Evolutionary conservation across 2,329 filamentous ascomycete genomes (phyloP).

Genomic region (Neurospora sp.): DNA sequence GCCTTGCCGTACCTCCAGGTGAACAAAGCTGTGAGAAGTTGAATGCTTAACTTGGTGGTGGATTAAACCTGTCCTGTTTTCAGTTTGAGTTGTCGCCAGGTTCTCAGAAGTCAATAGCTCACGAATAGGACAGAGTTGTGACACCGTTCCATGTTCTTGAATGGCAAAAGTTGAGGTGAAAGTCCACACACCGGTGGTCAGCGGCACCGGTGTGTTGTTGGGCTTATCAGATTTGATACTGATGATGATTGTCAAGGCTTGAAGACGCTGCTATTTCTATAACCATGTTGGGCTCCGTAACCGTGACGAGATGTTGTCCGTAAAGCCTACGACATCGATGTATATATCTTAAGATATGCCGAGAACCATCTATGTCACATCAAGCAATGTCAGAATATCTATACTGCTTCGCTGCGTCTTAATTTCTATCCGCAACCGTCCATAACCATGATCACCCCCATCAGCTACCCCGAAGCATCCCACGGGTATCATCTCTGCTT

Average conservation of each 20-base stretch:
- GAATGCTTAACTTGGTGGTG: too few relatives aligned
- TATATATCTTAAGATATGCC: neutral
- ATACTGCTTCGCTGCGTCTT: neutral
- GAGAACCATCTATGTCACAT: neutral
- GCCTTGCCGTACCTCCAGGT: neutral
- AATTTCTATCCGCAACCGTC: too few relatives aligned
- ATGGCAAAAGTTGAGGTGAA: too few relatives aligned
- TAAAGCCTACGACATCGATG: neutral
- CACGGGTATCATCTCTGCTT: neutral
- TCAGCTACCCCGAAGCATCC: neutral
- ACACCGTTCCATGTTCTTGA: too few relatives aligned
- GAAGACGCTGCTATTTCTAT: neutral
- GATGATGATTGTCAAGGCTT: neutral
- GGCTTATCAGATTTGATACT: neutral
- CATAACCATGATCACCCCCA: neutral
- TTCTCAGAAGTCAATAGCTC: too few relatives aligned
- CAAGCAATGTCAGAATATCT: neutral
- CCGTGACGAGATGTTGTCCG: neutral
- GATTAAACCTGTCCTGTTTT: too few relatives aligned
- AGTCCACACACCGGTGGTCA: neutral
- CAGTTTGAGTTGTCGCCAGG: too few relatives aligned
- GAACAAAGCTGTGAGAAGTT: too few relatives aligned
- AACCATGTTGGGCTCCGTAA: rapidly evolving
- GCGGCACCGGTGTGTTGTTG: neutral
- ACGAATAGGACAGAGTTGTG: too few relatives aligned